These are phyloP conservation scores for Diaporthe batatas DNA, from an alignment of 2,329 filamentous ascomycete species.

Conservation along the genomic window DNA sequence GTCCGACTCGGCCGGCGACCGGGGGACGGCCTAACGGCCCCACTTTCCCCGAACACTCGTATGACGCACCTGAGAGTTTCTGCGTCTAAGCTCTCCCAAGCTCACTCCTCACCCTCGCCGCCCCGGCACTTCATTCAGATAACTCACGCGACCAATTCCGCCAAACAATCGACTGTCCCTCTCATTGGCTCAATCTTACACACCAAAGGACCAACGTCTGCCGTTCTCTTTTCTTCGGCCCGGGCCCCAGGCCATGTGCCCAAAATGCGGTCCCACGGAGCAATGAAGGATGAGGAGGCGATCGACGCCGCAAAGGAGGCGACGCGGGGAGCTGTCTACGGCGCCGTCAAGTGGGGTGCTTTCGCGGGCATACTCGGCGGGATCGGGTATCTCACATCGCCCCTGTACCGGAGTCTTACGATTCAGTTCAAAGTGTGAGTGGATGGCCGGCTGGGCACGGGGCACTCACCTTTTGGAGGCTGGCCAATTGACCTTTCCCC, in stretches of 20 bases:
- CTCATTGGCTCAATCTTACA: not conserved
- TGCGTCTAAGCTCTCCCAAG: conserved; percentile 1
- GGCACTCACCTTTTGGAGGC: no score
- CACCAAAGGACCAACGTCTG: not conserved
- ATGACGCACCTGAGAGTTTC: conserved; percentile 28
- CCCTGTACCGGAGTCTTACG: conserved; percentile 79
- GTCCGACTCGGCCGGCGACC: conserved; percentile 21
- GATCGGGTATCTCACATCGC: conserved; percentile 74
- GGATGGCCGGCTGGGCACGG: not conserved
- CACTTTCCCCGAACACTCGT: conserved; percentile 31
- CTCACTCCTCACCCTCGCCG: conserved; percentile 8
- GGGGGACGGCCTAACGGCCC: conserved; percentile 12
- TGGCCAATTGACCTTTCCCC: conserved; percentile 3
- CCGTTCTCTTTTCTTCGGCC: not conserved
- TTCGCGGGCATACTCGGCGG: conserved; percentile 73
- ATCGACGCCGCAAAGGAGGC: conserved; percentile 80
- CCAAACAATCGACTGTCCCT: not conserved
- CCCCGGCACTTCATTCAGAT: not conserved
- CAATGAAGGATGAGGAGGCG: conserved; percentile 75
- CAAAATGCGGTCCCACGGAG: conserved; percentile 66
- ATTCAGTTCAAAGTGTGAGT: conserved; percentile 83
- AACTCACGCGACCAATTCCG: conserved; percentile 27
- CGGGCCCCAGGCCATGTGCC: conserved; percentile 32
- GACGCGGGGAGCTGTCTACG: conserved; percentile 73
- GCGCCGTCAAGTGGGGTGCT: conserved; percentile 80